Percentiles rank a stretch among this genome's conserved stretches.
phyloP scores from a whole-genome alignment of 495 filamentous ascomycete species.

The Trichoderma virens region DNA sequence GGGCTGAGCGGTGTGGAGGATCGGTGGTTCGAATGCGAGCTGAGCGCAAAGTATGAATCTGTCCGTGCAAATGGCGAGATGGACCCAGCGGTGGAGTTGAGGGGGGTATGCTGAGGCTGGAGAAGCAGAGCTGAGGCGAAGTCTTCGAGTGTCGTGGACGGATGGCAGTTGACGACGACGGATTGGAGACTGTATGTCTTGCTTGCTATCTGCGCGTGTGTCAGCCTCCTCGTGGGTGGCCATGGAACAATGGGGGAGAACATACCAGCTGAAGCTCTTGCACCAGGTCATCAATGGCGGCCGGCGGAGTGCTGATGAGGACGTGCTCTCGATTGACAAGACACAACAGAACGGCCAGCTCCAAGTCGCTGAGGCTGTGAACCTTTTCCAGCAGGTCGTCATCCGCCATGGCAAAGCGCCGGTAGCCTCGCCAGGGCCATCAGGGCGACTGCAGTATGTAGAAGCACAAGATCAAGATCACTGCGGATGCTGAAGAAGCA shows the following conservation, averaged over 20 bases:
- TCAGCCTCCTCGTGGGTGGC: not conserved
- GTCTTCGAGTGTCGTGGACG: slow-evolving; percentile 67
- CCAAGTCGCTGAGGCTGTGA: slow-evolving; percentile 74
- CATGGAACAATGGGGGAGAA: not conserved
- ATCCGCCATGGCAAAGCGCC: slow-evolving; percentile 48
- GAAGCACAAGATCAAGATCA: too few species aligned
- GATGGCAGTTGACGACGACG: slow-evolving; percentile 61
- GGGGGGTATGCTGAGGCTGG: slow-evolving; percentile 18
- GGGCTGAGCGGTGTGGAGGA: slow-evolving; percentile 12
- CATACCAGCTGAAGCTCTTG: slow-evolving; percentile 65
- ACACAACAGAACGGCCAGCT: slow-evolving; percentile 77
- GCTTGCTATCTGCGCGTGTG: slow-evolving; percentile 24
- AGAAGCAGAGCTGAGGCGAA: slow-evolving; percentile 65
- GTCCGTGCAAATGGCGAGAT: slow-evolving; percentile 21
- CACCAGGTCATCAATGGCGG: slow-evolving; percentile 53
- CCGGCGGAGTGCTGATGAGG: slow-evolving; percentile 65
- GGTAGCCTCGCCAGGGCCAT: not conserved
- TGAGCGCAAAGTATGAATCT: slow-evolving; percentile 17
- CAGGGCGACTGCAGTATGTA: not conserved
- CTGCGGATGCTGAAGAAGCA: not conserved
- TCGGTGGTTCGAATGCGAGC: not conserved
- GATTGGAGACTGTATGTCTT: slow-evolving; percentile 64
- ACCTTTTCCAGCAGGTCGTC: slow-evolving; percentile 53
- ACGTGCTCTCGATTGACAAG: slow-evolving; percentile 77
- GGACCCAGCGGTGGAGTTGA: slow-evolving; percentile 23